Percentiles rank a stretch among this genome's conserved stretches.
phyloP scores from a whole-genome alignment of 306 rosid species.

The Begonia fuchsioides region DNA sequence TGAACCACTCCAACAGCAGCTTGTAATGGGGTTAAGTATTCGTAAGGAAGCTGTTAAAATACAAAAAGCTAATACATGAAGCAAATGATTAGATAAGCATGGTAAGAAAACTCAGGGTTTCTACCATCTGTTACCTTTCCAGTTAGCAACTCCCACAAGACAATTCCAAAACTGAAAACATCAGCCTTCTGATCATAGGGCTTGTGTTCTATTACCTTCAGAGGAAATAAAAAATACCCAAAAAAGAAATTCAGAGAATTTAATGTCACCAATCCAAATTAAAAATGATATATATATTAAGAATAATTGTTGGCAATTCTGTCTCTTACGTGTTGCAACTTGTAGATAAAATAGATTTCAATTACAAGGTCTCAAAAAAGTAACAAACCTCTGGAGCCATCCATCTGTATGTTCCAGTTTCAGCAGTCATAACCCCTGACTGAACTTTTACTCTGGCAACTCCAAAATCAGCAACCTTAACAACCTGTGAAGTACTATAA shows the following conservation, averaged over 20 bases:
- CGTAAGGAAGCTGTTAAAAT: constrained; percentile 75
- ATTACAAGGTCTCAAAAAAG: constrained; percentile 9
- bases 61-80: neutral
- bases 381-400: constrained; percentile 94
- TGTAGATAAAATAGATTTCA: too few species aligned
- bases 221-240: constrained; percentile 15
- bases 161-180: constrained; percentile 88
- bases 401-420: constrained; percentile 99
- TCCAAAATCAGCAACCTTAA: constrained; percentile 98
- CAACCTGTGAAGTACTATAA: constrained; percentile 28
- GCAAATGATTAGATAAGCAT: too few species aligned
- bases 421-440: constrained; percentile 98
- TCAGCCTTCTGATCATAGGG: constrained; percentile 99
- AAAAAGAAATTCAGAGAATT: too few species aligned
- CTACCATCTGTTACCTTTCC: constrained; percentile 58
- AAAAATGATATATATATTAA: too few species aligned
- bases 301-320: too few species aligned
- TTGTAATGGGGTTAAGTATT: constrained; percentile 81
- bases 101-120: too few species aligned
- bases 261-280: too few species aligned
- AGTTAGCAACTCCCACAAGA: constrained; percentile 84
- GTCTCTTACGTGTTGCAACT: too few species aligned
- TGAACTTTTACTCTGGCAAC: constrained; percentile 95
- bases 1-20: constrained; percentile 98
- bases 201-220: constrained; percentile 96